Evolutionary conservation across 1,284 basidiomycete genomes (phyloP), one percentile per base, ranked within the genome.

Genomic region (Naganishia cerealis): DNA sequence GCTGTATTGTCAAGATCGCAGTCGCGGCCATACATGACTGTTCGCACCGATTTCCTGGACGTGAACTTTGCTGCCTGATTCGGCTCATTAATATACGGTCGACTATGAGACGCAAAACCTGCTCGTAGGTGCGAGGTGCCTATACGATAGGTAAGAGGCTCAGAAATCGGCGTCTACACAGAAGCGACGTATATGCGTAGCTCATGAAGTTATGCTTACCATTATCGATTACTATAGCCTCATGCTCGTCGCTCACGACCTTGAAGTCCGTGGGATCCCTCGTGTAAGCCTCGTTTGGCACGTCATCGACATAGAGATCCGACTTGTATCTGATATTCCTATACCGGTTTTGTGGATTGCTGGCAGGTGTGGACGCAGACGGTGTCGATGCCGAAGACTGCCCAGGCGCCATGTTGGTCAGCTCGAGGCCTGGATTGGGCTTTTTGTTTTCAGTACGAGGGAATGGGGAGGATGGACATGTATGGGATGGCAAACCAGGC

Each of bases 1-100:
- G 90, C 88, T 15, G 87, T 88, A 61, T 88, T 88, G 76, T 98
- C 94, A 15, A 87, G 83, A 61, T 94, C 92, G 33, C 90, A 86
- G 13, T 87, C 90, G 52, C 89, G 87, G 0, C 94, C 94, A 69
- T 94, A 94, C 12, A 96, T 82, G 42, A 94, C 78, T 38, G 43
- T 58, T 39, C 52, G 65, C 18, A 94, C 82, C 0, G 87, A 88
- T 77, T 88, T 90, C 71, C 93, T 85, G 73, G 97, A 94, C 77
- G 91, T 91, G 81, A 91, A 96, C 73, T 89, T 89, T 57, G 91
- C 85, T 21, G 92, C 84, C 53, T 90, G 84, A 75, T 93, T 96
- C 5, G 87, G 83, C 33, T 86, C 84, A 39, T 86, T 38, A 86
- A 92, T 39, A 78, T 82, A 70, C 70, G 76, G 80, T 50, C 29